Evolutionary conservation across 768 basidiomycete genomes (phyloP).

Genomic region (Kwoniella botswanensis): DNA sequence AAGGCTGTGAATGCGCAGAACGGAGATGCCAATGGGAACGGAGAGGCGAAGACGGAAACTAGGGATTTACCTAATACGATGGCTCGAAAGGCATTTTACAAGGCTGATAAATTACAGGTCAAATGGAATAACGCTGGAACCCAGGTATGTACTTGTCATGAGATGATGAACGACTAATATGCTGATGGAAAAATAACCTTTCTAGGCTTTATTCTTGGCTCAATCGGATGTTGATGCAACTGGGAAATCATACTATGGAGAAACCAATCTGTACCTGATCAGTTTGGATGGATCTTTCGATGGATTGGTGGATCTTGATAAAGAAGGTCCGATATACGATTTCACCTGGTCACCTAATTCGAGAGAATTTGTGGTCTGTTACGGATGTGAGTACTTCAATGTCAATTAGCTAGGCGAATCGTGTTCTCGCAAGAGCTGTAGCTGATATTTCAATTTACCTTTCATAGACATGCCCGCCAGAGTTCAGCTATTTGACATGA

Average conservation of each 20-base stretch:
- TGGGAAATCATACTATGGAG: slow-evolving; percentile 97
- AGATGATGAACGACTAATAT: too few species aligned
- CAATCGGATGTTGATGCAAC: slow-evolving; percentile 97
- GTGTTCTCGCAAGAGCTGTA: neutral
- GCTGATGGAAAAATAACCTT: too few species aligned
- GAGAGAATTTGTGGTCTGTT: slow-evolving; percentile 94
- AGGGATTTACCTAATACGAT: slow-evolving; percentile 71
- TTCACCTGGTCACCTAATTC: slow-evolving; percentile 95
- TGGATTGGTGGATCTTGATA: slow-evolving; percentile 79
- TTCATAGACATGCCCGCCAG: slow-evolving; percentile 89
- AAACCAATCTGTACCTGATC: slow-evolving; percentile 91
- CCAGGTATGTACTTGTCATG: slow-evolving; percentile 63
- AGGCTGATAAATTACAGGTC: slow-evolving; percentile 87
- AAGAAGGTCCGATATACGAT: slow-evolving; percentile 97
- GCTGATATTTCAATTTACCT: neutral
- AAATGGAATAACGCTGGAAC: slow-evolving; percentile 97
- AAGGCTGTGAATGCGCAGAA: slow-evolving; percentile 1
- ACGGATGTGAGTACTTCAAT: slow-evolving; percentile 75
- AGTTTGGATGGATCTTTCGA: slow-evolving; percentile 93
- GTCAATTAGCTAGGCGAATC: neutral
- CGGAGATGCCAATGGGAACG: slow-evolving; percentile 14
- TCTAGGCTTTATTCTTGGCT: slow-evolving; percentile 71
- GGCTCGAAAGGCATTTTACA: slow-evolving; percentile 82
- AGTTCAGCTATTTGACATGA: slow-evolving; percentile 85
- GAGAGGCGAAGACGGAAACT: slow-evolving; percentile 42